phyloP scores from a whole-genome alignment of 306 rosid genomes.

The Abrus precatorius region DNA sequence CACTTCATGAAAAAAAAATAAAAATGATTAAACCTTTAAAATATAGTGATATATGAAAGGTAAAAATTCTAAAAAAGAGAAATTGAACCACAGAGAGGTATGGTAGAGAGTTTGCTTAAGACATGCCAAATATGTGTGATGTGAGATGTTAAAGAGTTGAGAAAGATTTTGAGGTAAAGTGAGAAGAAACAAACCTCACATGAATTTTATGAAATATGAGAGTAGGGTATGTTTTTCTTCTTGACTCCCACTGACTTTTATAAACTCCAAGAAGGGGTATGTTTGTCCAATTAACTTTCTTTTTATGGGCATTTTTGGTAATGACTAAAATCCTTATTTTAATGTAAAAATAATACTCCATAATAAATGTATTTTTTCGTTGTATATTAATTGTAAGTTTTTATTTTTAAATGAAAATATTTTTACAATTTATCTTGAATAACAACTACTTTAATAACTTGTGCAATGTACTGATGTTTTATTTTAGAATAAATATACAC shows the following conservation, averaged over 20 bases:
- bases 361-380: no score
- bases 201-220: background rate
- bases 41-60: background rate
- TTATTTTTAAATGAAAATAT: no score
- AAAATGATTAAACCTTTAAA: background rate
- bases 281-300: constrained; percentile 11
- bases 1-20: background rate
- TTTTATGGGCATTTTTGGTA: background rate
- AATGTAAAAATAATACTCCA: no score
- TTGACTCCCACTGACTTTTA: background rate
- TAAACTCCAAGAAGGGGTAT: background rate
- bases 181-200: background rate
- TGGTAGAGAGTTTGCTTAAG: background rate
- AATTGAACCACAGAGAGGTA: no score
- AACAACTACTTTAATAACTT: no score
- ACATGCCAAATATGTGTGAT: background rate
- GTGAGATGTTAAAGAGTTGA: background rate
- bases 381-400: no score
- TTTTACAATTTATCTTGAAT: no score
- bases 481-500: no score
- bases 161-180: background rate
- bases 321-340: background rate
- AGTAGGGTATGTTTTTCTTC: background rate
- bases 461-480: no score
- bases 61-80: background rate